A percentile compares a stretch with the other conserved stretches of the same genome.
Evolutionary conservation across 257 asterid genomes (phyloP).

Genomic region (Hygrophila difformis): DNA sequence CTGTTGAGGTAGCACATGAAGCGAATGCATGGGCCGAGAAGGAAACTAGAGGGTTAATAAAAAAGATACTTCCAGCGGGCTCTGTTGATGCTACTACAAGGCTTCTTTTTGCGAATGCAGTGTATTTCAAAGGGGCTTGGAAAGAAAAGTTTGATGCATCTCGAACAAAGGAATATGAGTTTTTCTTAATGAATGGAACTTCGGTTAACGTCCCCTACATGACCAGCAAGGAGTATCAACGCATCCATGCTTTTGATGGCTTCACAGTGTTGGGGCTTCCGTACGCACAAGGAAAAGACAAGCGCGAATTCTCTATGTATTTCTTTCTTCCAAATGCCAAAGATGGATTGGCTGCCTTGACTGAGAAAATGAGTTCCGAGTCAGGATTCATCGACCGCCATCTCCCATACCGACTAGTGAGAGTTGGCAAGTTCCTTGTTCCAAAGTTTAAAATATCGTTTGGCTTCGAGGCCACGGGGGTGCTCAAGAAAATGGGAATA

Average conservation of each 20-base stretch:
- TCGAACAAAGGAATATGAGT: constrained; percentile 26
- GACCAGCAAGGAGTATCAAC: constrained; percentile 37
- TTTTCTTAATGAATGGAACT: constrained; percentile 32
- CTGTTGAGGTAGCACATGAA: constrained; percentile 25
- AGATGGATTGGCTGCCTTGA: constrained; percentile 27
- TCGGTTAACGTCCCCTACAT: constrained; percentile 35
- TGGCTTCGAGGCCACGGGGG: constrained; percentile 32
- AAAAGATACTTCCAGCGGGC: constrained; percentile 37
- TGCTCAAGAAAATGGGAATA: constrained; percentile 28
- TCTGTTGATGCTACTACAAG: constrained; percentile 35
- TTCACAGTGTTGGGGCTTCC: constrained; percentile 37
- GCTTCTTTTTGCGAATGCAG: constrained; percentile 40
- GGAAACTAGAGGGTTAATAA: constrained; percentile 44
- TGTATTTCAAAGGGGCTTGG: constrained; percentile 53
- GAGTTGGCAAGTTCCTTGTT: constrained; percentile 23
- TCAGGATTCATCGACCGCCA: constrained; percentile 30
- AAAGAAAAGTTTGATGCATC: constrained; percentile 38
- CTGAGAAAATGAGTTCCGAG: constrained; percentile 24
- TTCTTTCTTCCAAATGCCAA: constrained; percentile 37
- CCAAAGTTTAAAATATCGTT: constrained; percentile 37
- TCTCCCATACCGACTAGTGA: constrained; percentile 24
- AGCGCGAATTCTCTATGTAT: constrained; percentile 38
- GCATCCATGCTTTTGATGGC: constrained; percentile 24
- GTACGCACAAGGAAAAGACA: constrained; percentile 37
- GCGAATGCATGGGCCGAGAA: constrained; percentile 48